Conservation (phyloP, 2,329 filamentous ascomycete species). For the Colletotrichum navitas region DNA sequence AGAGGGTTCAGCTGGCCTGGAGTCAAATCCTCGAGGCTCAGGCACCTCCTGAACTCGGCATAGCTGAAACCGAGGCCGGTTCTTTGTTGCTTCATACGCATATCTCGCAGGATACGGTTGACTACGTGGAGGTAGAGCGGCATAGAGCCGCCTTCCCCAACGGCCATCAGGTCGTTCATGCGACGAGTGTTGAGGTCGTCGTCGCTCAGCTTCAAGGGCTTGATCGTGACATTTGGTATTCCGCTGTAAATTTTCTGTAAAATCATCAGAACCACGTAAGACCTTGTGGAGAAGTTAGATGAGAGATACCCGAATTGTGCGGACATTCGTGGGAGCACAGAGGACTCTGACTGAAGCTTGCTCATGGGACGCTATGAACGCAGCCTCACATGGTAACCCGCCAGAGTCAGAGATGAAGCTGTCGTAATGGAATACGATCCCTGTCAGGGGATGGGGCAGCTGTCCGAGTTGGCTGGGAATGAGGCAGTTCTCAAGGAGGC, state of each 20-base stretch:
- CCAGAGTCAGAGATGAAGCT: constrained; percentile 62
- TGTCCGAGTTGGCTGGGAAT: constrained; percentile 58
- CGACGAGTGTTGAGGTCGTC: constrained; percentile 67
- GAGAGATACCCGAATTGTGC: constrained; percentile 47
- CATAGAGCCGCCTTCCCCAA: constrained; percentile 54
- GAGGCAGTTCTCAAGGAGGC: constrained; percentile 69
- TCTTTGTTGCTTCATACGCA: constrained; percentile 58
- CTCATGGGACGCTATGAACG: constrained; percentile 61
- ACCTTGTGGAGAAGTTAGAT: too few relatives aligned
- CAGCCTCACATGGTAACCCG: constrained; percentile 70
- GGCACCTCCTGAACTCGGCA: too few relatives aligned
- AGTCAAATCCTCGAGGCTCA: constrained; percentile 54
- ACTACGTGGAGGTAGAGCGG: constrained; percentile 72
- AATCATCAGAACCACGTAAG: too few relatives aligned
- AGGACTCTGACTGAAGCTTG: constrained; percentile 64
- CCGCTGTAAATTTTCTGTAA: constrained; percentile 55
- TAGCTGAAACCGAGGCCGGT: too few relatives aligned
- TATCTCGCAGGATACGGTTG: constrained; percentile 66
- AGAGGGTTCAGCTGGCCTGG: constrained; percentile 67
- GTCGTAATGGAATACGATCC: constrained; percentile 75
- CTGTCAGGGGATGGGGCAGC: constrained; percentile 66
- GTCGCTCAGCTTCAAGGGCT: constrained; percentile 64
- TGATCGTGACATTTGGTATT: constrained; percentile 60
- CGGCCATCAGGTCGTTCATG: constrained; percentile 72
- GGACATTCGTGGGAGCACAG: constrained; percentile 66